These are phyloP conservation scores for Fusarium papillatum DNA, from an alignment of 2,329 filamentous ascomycete species.

Conservation along the genomic window DNA sequence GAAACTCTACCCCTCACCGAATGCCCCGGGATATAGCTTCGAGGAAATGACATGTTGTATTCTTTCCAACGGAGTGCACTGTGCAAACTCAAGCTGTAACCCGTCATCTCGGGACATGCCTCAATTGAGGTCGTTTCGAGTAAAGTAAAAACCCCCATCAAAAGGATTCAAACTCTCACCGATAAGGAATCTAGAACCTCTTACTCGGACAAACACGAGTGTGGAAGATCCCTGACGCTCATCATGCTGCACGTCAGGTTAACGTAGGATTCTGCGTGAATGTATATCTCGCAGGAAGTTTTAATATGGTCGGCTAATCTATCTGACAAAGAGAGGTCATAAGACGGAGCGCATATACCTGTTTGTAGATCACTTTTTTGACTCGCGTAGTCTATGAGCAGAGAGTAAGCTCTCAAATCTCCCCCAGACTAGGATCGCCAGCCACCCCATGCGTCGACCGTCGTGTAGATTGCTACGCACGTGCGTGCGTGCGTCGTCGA, in stretches of 20 bases:
- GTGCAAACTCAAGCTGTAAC: slow-evolving; percentile 8
- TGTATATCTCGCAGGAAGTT: slow-evolving; percentile 14
- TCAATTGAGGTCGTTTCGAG: background rate
- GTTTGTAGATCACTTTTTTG: slow-evolving; percentile 12
- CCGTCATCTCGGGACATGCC: slow-evolving; percentile 2
- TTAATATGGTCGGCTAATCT: slow-evolving; percentile 12
- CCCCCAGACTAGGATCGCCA: slow-evolving; percentile 37
- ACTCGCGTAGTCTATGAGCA: slow-evolving; percentile 14
- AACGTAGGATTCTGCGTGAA: background rate
- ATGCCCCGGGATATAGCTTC: background rate
- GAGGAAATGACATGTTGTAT: background rate
- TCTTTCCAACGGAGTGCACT: background rate
- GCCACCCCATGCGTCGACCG: background rate
- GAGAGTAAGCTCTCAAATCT: slow-evolving; percentile 8
- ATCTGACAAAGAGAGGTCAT: background rate
- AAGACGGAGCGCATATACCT: background rate
- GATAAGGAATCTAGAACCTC: background rate
- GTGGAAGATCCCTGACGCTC: slow-evolving; percentile 12
- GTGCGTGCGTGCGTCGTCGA: background rate
- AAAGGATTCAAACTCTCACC: background rate
- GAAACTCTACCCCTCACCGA: background rate
- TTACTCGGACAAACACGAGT: background rate
- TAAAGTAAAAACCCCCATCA: background rate
- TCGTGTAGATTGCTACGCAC: slow-evolving; percentile 7
- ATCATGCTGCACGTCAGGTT: slow-evolving; percentile 12